Evolutionary conservation across 768 basidiomycete species (phyloP).

Genomic region (Rickenella mellea): DNA sequence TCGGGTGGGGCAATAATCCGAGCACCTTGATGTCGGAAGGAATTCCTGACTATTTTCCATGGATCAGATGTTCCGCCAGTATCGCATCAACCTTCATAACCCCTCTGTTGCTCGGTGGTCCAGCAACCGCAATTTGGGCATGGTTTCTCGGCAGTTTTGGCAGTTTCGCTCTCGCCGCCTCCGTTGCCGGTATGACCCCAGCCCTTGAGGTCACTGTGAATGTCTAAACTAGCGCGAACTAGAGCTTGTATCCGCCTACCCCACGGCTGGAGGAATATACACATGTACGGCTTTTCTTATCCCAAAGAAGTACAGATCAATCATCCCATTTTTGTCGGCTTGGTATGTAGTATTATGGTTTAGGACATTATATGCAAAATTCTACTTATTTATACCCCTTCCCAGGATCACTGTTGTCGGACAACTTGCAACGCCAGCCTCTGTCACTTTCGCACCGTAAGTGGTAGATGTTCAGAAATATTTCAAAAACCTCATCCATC

Average conservation of each 20-base stretch:
- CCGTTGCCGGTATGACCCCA: slow-evolving; percentile 4
- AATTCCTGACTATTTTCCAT: not conserved
- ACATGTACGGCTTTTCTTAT: slow-evolving; percentile 28
- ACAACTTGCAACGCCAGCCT: slow-evolving; percentile 19
- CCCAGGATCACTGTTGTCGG: slow-evolving; percentile 22
- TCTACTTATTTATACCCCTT: not conserved
- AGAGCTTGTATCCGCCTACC: slow-evolving; percentile 29
- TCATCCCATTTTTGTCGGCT: slow-evolving; percentile 26
- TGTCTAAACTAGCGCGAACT: slow-evolving; percentile 12
- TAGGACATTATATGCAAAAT: not conserved
- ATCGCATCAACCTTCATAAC: slow-evolving; percentile 31
- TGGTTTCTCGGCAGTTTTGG: slow-evolving; percentile 23
- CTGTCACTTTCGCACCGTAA: slow-evolving; percentile 20
- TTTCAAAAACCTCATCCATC: not conserved
- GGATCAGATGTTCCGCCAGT: slow-evolving; percentile 15
- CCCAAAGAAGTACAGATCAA: slow-evolving; percentile 20
- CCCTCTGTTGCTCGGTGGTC: slow-evolving; percentile 25
- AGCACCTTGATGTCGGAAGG: no score
- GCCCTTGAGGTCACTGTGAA: slow-evolving; percentile 11
- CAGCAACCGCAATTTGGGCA: slow-evolving; percentile 28
- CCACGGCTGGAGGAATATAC: slow-evolving; percentile 32
- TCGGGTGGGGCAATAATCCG: slow-evolving; percentile 10
- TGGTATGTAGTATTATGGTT: slow-evolving; percentile 19
- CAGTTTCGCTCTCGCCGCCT: slow-evolving; percentile 2
- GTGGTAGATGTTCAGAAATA: not conserved